Evolutionary conservation across 202 grass and related monocot species (phyloP), one percentile per base, ranked within the genome.

Genomic region (Setaria viridis): DNA sequence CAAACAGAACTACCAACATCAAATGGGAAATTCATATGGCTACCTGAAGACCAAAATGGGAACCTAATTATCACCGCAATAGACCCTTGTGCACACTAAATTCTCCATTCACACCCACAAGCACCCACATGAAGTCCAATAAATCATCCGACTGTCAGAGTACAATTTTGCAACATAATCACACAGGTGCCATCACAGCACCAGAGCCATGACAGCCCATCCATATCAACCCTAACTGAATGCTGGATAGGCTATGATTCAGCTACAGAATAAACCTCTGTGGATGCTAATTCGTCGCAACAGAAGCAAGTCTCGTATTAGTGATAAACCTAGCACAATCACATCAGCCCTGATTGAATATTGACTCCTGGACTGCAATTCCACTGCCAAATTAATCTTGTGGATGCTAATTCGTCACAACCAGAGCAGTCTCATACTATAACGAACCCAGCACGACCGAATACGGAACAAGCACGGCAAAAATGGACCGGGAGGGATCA

Each of bases 21-120:
- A 32, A 5, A 41, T 41, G 39, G 33, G 9, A 30, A 77, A 88
- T 15, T 11, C 21, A 46, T 21, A 30, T 63, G 35, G 39, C 34
- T n/a, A 57, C 25, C 59, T 33, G 9, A 83, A 54, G 21, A 88
- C 21, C 47, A 71, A 45, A 69, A 71, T 71, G 79, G 4, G 50
- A 19, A 53, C 11, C 53, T 39, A 63, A 20, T 35, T 35, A 62
- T 63, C 72, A 83, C 55, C 45, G 3, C 63, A 77, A 54, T 62
- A 62, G 42, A 65, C 34, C 11, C 13, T 20, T 57, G 53, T 5
- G 3, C 17, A 76, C 6, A 56, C 1, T 35, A 74, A 75, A 81
- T 25, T 73, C 15, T 67, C 46, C 66, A 53, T 80, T 16, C 49
- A 37, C n/a, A 37, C n/a, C 43, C 6, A 86, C 32, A 67, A 21